Evolutionary conservation across 2,329 filamentous ascomycete genomes (phyloP), one percentile per base, ranked within the genome.

Genomic region (Alternaria solani): DNA sequence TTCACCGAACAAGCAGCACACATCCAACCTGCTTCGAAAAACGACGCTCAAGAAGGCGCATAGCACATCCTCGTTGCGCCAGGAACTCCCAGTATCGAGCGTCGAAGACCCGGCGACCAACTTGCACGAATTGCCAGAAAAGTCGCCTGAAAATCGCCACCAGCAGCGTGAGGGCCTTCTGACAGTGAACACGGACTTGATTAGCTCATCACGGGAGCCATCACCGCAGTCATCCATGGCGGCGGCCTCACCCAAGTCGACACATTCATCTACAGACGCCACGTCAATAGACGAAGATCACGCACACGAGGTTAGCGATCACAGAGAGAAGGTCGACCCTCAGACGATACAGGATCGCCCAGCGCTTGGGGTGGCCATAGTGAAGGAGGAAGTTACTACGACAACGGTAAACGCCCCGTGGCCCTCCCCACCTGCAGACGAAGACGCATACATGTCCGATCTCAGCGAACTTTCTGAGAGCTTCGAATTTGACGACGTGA

Each of bases 391-490:
- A 57, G 61, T 66, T 38, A 69, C 65, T 36, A 70, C 64, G 53
- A 69, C 68, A 56, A 74, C 66, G 63, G 66, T 75, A 68, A 72
- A 68, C 61, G 64, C 72, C 61, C 68, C 66, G 61, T 73, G 69
- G 69, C 61, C 66, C 46, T 69, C 69, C 42, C 70, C 72, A 51
- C 66, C 70, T 51, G 62, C 57, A 62, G 70, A 74, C 59, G 71
- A 76, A 51, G 71, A 75, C 57, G 74, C 71, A 57, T 57, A 63
- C 23, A 60, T 64, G 42, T 81, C 79, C 43, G 77, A 79, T 32
- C 72, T 81, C 55, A 79, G 77, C 66, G 78, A 80, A 28, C 73
- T 81, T 28, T 79, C 77, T 49, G 70, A 74, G 48, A 76, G 66
- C 60, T 66, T 70, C 58, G 78, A 78, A 57, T 70, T 81, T 65